Base-by-base conservation (phyloP, 179 eudicot species). In the Beta corolliflora region DNA sequence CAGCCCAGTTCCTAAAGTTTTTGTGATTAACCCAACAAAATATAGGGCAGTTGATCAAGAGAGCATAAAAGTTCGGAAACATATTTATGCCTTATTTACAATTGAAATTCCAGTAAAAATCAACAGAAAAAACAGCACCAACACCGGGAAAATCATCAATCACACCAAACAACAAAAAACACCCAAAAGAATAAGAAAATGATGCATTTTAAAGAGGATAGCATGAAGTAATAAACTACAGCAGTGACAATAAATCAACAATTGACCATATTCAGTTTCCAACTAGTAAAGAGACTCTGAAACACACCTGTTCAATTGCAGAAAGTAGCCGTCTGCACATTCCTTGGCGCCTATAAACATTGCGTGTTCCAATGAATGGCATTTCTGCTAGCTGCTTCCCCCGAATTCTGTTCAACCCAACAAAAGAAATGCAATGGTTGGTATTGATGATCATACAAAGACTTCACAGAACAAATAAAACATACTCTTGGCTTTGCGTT, bases 291-390 rank as follows among this genome's bases (percentile, higher is more conserved):
- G 19, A 21, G 63, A 53, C 29, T 64, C 48, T 45, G 50, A 56
- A 75, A 86, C 89, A 46, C 87, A 96, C 99, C 85, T 78, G 81
- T 86, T 94, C 97, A 86, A 96, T 88, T 52, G 94, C 96, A 66
- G 85, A 79, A 52, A 96, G 88, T 82, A 96, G 93, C 55, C 97
- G 91, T 21, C 97, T 89, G 77, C 97, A 93, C 99, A 96, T 96
- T 82, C 99, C 99, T 81, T 93, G 95, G 75, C 95, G 97, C 82
- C 99, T 91, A 80, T 94, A 93, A 64, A 86, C 85, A 86, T 91
- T 89, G 64, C 99, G 93, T 14, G 97, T 93, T 84, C 97, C 99
- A 79, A 96, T 93, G 78, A 91, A 96, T 68, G 99, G 99, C 99
- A 96, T 96, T 90, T 96, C 99, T 21, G 98, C 98, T 21, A 96